Evolutionary conservation across 164 flowering plant genomes (phyloP).

Genomic region (Litsea cubeba): DNA sequence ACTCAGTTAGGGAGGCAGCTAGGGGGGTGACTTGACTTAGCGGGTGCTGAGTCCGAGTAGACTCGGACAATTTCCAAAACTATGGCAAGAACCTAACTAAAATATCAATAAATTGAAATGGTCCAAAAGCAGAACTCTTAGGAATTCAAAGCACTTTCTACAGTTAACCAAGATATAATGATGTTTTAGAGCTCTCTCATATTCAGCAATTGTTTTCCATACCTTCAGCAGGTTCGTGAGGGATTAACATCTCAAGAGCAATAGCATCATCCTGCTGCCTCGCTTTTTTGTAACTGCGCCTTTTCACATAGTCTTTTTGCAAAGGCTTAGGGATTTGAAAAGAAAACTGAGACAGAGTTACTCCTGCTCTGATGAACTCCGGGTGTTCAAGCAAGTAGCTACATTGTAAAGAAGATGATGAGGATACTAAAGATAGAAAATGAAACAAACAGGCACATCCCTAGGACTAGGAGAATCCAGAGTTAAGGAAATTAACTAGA

Average conservation of each 20-base stretch:
- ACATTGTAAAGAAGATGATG: constrained; percentile 7
- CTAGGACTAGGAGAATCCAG: neutral
- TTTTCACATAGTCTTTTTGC: constrained; percentile 74
- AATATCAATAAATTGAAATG: neutral
- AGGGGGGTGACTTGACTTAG: too few species aligned
- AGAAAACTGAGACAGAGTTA: constrained; percentile 60
- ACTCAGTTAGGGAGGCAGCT: too few species aligned
- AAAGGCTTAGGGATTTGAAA: constrained; percentile 82
- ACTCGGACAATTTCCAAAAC: neutral
- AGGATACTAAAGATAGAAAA: neutral
- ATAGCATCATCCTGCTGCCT: constrained; percentile 16
- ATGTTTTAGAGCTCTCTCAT: neutral
- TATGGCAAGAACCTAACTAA: neutral
- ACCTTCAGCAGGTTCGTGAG: constrained; percentile 39
- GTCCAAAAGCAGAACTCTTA: neutral
- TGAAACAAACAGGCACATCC: neutral
- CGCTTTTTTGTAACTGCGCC: constrained; percentile 38
- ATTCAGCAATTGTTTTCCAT: constrained; percentile 1
- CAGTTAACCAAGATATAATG: neutral
- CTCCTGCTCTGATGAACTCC: constrained; percentile 46
- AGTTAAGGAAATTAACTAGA: too few species aligned
- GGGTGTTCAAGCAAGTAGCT: constrained; percentile 69
- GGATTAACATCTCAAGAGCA: constrained; percentile 11
- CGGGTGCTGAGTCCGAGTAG: too few species aligned
- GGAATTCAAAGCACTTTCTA: neutral